Percentiles rank a stretch among this genome's conserved stretches.
Conservation (phyloP, 1,139 yeast genomes). For the Magnusiomyces tetraspermus region DNA sequence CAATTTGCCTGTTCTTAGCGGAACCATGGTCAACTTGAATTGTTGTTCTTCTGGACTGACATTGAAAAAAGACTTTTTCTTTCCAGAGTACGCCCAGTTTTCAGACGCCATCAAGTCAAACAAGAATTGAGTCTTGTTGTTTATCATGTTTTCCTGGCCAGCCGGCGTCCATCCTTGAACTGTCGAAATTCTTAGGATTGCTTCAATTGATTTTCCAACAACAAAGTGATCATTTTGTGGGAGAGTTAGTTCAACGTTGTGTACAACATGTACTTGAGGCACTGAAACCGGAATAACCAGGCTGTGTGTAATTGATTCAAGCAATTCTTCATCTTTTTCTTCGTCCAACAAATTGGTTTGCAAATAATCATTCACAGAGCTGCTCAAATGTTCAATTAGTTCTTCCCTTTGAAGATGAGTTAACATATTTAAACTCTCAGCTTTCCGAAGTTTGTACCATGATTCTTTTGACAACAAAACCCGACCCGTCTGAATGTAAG, state of each 20-base stretch:
- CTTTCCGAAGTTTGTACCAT: not conserved
- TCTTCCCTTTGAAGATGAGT: slow-evolving; percentile 6
- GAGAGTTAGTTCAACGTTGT: slow-evolving; percentile 21
- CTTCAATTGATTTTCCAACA: slow-evolving; percentile 55
- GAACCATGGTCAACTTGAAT: slow-evolving; percentile 49
- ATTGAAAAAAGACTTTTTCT: slow-evolving; percentile 40
- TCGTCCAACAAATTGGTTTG: slow-evolving; percentile 5
- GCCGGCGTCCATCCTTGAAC: slow-evolving; percentile 37
- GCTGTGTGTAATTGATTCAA: slow-evolving; percentile 14
- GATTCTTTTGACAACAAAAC: slow-evolving; percentile 11
- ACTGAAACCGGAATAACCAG: slow-evolving; percentile 23
- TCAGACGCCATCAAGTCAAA: slow-evolving; percentile 38
- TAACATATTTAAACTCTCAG: not conserved
- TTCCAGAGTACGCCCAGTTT: slow-evolving; percentile 66
- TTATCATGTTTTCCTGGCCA: slow-evolving; percentile 2
- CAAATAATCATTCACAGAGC: slow-evolving; percentile 7
- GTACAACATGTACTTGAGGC: slow-evolving; percentile 26
- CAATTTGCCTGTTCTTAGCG: slow-evolving; percentile 67
- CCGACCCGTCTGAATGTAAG: slow-evolving; percentile 17
- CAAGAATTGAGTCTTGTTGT: slow-evolving; percentile 22
- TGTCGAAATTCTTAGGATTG: slow-evolving; percentile 40
- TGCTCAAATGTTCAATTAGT: slow-evolving; percentile 9
- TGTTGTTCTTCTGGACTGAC: slow-evolving; percentile 18
- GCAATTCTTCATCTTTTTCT: slow-evolving; percentile 2
- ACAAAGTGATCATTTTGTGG: slow-evolving; percentile 34